A percentile compares a stretch with the other conserved stretches of the same genome.
Conservation (phyloP, 257 asterid species). For the Eucommia ulmoides region DNA sequence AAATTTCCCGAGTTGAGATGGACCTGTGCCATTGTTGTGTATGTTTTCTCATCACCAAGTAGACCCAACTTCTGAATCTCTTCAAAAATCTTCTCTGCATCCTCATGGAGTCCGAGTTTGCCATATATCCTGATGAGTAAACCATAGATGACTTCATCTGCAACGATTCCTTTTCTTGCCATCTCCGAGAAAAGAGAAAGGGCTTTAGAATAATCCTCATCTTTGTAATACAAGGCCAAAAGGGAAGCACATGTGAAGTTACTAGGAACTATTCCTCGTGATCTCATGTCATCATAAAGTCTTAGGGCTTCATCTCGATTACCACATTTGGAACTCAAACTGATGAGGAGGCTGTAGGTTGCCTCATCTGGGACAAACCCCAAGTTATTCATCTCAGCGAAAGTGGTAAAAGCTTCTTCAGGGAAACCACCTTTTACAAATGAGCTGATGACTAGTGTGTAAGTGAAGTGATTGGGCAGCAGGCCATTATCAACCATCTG, state of each 20-base stretch:
- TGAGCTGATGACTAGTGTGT: conserved; percentile 65
- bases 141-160: conserved; percentile 88
- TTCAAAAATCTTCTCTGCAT: conserved; percentile 62
- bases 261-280: conserved; percentile 58
- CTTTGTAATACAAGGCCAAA: conserved; percentile 56
- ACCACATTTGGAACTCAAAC: conserved; percentile 41
- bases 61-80: conserved; percentile 52
- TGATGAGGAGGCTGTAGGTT: conserved; percentile 79
- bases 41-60: conserved; percentile 61
- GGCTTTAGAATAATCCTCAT: conserved; percentile 71
- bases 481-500: conserved; percentile 52
- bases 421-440: conserved; percentile 54
- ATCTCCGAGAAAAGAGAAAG: conserved; percentile 80
- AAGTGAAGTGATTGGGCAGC: conserved; percentile 62
- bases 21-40: conserved; percentile 87
- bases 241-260: conserved; percentile 93
- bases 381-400: conserved; percentile 55
- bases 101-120: conserved; percentile 84
- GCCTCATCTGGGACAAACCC: conserved; percentile 87
- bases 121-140: conserved; percentile 91
- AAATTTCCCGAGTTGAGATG: conserved; percentile 55
- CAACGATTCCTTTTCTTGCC: conserved; percentile 49
- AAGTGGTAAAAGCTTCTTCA: conserved; percentile 53
- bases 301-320: conserved; percentile 35
- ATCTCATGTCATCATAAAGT: conserved; percentile 85